Percentiles rank a stretch among this genome's conserved stretches.
Conservation (phyloP, 2,329 filamentous ascomycete species). For the Aspergillaceae sp. region DNA sequence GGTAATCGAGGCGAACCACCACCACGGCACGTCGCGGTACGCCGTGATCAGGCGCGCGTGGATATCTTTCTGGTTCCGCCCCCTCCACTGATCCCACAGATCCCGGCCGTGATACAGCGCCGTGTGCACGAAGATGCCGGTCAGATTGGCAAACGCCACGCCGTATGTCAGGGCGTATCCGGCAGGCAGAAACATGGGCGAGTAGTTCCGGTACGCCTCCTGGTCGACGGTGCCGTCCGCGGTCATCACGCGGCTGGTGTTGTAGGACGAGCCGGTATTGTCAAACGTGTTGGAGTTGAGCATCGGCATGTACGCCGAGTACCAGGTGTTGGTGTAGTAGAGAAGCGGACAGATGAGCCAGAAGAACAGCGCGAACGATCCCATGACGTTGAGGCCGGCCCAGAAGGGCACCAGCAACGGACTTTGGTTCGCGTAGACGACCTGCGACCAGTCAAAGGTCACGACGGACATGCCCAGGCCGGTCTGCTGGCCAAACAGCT, state of each 20-base stretch:
- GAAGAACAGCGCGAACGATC: slow-evolving; percentile 36
- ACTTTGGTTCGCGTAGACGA: slow-evolving; percentile 59
- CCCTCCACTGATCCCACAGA: slow-evolving; percentile 27
- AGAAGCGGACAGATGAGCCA: slow-evolving; percentile 37
- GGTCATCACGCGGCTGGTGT: slow-evolving; percentile 53
- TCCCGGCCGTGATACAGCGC: slow-evolving; percentile 31
- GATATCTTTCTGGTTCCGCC: slow-evolving; percentile 29
- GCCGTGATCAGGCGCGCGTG: slow-evolving; percentile 37
- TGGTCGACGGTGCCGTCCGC: slow-evolving; percentile 49
- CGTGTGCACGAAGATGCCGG: slow-evolving; percentile 43
- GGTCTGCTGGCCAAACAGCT: slow-evolving; percentile 61
- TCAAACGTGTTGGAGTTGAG: slow-evolving; percentile 55
- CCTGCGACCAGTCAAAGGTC: slow-evolving; percentile 68
- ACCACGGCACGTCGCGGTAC: slow-evolving; percentile 37
- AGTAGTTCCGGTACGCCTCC: slow-evolving; percentile 54
- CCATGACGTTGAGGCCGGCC: slow-evolving; percentile 36
- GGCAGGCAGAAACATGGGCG: slow-evolving; percentile 55
- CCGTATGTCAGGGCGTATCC: slow-evolving; percentile 51
- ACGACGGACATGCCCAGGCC: slow-evolving; percentile 61
- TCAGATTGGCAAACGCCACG: slow-evolving; percentile 58
- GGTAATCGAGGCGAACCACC: slow-evolving; percentile 38
- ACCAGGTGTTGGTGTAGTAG: slow-evolving; percentile 49
- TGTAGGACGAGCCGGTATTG: slow-evolving; percentile 53
- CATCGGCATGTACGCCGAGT: slow-evolving; percentile 53
- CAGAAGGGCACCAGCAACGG: slow-evolving; percentile 58